phyloP scores from a whole-genome alignment of 176 grass and related monocot species.

The Ampelocalamus luodianensis region DNA sequence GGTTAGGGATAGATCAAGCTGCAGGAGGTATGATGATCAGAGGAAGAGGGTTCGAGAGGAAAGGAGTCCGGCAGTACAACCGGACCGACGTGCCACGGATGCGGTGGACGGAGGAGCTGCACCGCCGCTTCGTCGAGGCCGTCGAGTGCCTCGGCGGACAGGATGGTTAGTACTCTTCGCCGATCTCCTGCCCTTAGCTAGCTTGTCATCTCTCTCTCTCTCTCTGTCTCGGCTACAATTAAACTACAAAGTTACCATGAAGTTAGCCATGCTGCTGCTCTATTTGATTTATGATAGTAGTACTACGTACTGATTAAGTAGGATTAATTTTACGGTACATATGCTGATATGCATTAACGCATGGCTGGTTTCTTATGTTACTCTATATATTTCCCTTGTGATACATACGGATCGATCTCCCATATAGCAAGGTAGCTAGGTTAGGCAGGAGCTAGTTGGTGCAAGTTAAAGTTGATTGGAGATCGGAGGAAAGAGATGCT shows the following conservation, averaged over 20 bases:
- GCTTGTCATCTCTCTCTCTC: neutral
- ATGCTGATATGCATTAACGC: neutral
- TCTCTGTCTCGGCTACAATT: too few relatives aligned
- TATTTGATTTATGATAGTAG: neutral
- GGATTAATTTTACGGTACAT: neutral
- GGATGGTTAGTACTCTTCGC: constrained; percentile 52
- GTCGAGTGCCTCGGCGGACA: constrained; percentile 77
- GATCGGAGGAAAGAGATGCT: neutral
- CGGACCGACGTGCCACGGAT: constrained; percentile 74
- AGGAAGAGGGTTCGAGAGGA: constrained; percentile 66
- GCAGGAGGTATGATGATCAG: neutral
- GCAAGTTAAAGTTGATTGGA: neutral
- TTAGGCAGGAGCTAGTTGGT: neutral
- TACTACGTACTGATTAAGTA: neutral
- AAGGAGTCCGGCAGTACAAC: constrained; percentile 83
- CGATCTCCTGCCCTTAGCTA: neutral
- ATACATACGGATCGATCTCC: neutral
- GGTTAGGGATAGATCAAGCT: neutral
- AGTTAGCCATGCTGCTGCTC: neutral
- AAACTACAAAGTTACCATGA: neutral
- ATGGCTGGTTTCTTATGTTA: neutral
- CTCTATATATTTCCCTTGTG: neutral
- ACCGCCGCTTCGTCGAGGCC: constrained; percentile 74
- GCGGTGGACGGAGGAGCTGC: constrained; percentile 93
- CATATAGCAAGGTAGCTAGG: neutral